Evolutionary conservation across 225 moss, liverwort and hornwort genomes (phyloP).

Genomic region (Lunularia cruciata): DNA sequence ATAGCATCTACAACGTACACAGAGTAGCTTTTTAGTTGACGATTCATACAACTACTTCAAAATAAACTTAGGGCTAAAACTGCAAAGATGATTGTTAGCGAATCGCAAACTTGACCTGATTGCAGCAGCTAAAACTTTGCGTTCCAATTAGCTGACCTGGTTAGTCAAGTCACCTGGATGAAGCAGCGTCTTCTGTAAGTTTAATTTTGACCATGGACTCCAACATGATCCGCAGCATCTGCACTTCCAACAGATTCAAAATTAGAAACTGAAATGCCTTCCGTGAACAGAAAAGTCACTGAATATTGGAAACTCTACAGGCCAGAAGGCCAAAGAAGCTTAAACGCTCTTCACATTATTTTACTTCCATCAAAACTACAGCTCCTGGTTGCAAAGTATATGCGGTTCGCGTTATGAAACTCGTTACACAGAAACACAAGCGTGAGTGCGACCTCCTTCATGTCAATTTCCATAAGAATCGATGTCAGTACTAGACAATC

Average conservation of each 20-base stretch:
- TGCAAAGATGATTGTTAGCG: not conserved
- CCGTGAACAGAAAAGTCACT: no score
- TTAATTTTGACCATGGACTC: constrained; percentile 55
- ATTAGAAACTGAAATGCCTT: no score
- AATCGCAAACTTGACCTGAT: not conserved
- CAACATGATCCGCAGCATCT: constrained; percentile 65
- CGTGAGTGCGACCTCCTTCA: no score
- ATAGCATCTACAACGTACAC: constrained; percentile 62
- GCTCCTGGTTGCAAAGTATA: no score
- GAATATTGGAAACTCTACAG: no score
- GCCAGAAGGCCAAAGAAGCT: no score
- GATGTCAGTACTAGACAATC: no score
- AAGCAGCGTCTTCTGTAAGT: constrained; percentile 60
- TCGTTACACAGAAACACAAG: no score
- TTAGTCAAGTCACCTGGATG: constrained; percentile 66
- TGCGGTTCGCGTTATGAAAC: no score
- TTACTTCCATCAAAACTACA: no score
- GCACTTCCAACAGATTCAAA: constrained; percentile 16
- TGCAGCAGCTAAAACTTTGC: not conserved
- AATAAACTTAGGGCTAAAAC: not conserved
- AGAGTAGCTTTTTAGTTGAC: constrained; percentile 23
- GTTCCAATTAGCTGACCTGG: constrained; percentile 14
- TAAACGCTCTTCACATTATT: no score
- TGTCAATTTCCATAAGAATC: no score
- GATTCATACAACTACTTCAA: not conserved